Conservation (phyloP, 441 rosid genomes). For the Adansonia madagascariensis region DNA sequence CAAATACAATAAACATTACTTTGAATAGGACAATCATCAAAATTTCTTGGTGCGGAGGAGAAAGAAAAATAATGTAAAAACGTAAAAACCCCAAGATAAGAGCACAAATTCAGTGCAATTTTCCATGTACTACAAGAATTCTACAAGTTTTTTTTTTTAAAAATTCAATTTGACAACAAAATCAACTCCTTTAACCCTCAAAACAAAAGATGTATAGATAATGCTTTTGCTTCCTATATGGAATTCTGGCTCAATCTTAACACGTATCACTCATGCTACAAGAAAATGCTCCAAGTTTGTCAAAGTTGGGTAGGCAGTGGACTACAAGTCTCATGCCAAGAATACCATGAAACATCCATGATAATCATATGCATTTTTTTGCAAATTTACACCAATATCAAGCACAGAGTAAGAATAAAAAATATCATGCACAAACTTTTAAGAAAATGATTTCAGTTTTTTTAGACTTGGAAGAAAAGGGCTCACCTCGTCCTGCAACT, state of each 20-base stretch:
- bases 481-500: conserved; percentile 75
- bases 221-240: not conserved
- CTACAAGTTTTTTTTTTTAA: not conserved
- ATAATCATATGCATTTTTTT: not conserved
- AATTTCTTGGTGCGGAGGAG: not conserved
- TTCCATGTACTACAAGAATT: too few relatives aligned
- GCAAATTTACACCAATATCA: not conserved
- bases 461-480: not conserved
- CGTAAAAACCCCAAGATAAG: not conserved
- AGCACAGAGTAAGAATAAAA: not conserved
- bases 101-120: not conserved
- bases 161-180: not conserved
- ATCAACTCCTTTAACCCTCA: conserved; percentile 2
- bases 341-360: not conserved
- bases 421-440: not conserved
- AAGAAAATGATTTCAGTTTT: conserved; percentile 12
- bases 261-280: not conserved
- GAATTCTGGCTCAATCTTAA: not conserved
- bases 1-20: conserved; percentile 22
- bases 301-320: not conserved
- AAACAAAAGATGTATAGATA: not conserved
- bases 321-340: not conserved
- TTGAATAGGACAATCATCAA: not conserved
- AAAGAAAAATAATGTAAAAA: not conserved
- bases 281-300: not conserved